These are phyloP conservation scores for Aspergillus sclerotioniger DNA, from an alignment of 495 filamentous ascomycete genomes.

Conservation along the genomic window DNA sequence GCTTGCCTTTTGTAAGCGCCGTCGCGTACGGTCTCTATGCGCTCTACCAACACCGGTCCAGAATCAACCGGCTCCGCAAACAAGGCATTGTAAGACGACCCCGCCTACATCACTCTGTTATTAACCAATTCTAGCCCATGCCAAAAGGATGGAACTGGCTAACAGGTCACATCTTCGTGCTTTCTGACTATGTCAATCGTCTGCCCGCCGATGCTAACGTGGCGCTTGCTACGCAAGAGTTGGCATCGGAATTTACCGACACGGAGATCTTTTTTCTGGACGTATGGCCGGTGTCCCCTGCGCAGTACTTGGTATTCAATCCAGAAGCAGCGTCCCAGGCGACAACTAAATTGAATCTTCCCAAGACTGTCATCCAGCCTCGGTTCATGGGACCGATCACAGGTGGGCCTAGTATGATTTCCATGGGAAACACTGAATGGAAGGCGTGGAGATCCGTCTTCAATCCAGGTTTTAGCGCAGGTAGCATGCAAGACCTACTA, in stretches of 20 bases:
- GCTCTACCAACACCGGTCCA: not conserved
- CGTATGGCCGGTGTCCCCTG: not conserved
- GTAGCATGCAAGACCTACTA: not conserved
- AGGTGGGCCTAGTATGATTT: conserved; percentile 6
- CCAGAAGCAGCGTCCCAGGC: not conserved
- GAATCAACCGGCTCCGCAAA: not conserved
- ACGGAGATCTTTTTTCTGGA: conserved; percentile 4
- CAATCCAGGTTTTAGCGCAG: conserved; percentile 6
- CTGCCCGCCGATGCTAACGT: not conserved
- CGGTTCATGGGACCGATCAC: conserved; percentile 5
- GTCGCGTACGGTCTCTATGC: conserved; percentile 1
- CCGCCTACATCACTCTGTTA: not conserved
- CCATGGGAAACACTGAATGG: not conserved
- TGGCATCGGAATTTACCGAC: not conserved
- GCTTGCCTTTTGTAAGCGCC: not conserved
- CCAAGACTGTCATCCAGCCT: not conserved
- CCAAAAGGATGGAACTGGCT: conserved; percentile 4
- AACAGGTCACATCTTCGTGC: not conserved
- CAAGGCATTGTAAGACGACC: conserved; percentile 1
- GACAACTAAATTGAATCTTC: not conserved
- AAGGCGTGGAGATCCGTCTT: conserved; percentile 8
- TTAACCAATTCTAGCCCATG: not conserved
- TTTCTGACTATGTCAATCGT: not conserved
- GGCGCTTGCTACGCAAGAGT: not conserved
- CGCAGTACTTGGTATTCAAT: not conserved